Conservation (phyloP, 2,329 filamentous ascomycete species). For the Fusarium pseudograminearum region DNA sequence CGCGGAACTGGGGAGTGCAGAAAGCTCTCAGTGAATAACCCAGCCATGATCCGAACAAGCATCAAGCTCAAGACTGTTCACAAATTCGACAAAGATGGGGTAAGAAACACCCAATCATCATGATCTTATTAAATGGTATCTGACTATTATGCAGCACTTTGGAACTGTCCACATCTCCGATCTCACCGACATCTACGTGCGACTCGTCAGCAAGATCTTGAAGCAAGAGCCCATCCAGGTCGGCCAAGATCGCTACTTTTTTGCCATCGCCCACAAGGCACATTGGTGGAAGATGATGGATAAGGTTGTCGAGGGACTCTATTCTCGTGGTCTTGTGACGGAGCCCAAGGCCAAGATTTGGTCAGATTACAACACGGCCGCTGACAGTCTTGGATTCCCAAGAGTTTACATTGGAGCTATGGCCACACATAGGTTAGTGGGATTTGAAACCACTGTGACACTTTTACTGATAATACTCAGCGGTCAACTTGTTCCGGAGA, state of each 20-base stretch:
- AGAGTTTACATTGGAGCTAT: conserved; percentile 25
- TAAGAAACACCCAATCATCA: conserved; percentile 42
- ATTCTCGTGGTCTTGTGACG: conserved; percentile 48
- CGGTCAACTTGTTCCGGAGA: conserved; percentile 7
- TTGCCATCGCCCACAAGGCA: conserved; percentile 47
- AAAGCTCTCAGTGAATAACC: conserved; percentile 52
- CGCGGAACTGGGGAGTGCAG: conserved; percentile 50
- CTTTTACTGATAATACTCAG: conserved; percentile 1
- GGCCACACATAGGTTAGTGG: conserved; percentile 20
- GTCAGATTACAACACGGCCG: conserved; percentile 50
- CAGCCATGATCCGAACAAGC: conserved; percentile 47
- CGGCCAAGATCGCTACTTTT: conserved; percentile 52
- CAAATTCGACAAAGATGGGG: conserved; percentile 51
- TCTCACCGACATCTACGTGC: conserved; percentile 48
- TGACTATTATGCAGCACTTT: conserved; percentile 38
- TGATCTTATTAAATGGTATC: accelerated
- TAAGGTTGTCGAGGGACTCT: conserved; percentile 43
- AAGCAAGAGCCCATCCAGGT: conserved; percentile 45
- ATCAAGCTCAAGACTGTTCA: conserved; percentile 48
- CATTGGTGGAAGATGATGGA: conserved; percentile 50
- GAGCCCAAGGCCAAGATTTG: conserved; percentile 45
- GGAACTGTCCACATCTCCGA: conserved; percentile 50
- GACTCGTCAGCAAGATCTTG: conserved; percentile 48
- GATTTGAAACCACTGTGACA: accelerated
- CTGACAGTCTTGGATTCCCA: conserved; percentile 50